These are phyloP conservation scores for Diaporthe sp. DNA, from an alignment of 2,329 filamentous ascomycete genomes.

Conservation along the genomic window DNA sequence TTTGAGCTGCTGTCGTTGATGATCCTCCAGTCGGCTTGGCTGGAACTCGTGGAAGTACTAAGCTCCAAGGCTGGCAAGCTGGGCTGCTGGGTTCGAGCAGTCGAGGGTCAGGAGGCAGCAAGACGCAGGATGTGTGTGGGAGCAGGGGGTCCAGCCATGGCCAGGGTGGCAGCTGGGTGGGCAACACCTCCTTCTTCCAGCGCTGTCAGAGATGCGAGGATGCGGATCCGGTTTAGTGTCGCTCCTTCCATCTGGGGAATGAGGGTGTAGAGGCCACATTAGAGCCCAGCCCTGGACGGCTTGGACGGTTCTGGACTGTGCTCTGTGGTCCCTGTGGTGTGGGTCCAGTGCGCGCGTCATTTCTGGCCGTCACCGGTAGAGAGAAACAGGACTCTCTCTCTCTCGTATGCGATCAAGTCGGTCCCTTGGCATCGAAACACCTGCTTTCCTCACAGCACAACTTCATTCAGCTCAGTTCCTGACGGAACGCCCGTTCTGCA, in stretches of 20 bases:
- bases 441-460: neutral
- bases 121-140: neutral
- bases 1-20: neutral
- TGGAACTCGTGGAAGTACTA: neutral
- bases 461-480: neutral
- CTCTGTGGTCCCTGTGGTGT: neutral
- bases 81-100: neutral
- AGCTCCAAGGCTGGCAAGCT: neutral
- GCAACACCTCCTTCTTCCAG: conserved; percentile 7
- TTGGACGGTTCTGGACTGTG: neutral
- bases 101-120: neutral
- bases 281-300: neutral
- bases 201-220: conserved; percentile 3
- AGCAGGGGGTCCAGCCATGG: neutral
- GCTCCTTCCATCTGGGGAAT: conserved; percentile 4
- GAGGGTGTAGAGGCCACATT: too few relatives aligned
- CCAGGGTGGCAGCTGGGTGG: neutral
- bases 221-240: conserved; percentile 6
- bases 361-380: neutral
- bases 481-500: neutral
- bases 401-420: neutral
- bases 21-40: conserved; percentile 5
- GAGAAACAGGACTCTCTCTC: neutral
- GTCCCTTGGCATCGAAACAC: conserved; percentile 10
- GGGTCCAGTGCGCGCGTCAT: conserved; percentile 5